A percentile compares a stretch with the other conserved stretches of the same genome.
Conservation (phyloP, 2,329 filamentous ascomycete species). For the Fusarium chlamydosporum region DNA sequence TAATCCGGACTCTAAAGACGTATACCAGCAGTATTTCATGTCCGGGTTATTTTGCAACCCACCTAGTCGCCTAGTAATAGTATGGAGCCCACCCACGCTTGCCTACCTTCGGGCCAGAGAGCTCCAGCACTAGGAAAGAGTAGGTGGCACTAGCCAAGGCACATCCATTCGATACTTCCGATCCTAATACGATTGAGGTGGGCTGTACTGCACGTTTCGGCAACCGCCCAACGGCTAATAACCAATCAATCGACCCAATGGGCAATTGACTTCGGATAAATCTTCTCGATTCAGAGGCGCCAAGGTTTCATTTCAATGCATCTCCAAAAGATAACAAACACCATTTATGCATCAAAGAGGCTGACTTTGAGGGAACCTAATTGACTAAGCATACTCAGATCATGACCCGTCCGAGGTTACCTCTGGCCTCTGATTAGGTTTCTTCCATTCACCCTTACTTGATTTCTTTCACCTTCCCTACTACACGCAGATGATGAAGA, state of each 20-base stretch:
- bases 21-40: too few species aligned
- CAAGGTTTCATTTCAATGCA: constrained; percentile 42
- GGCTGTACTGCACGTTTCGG: constrained; percentile 42
- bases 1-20: too few species aligned
- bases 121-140: constrained; percentile 11
- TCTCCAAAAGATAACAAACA: constrained; percentile 27
- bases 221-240: constrained; percentile 30
- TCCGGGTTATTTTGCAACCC: too few species aligned
- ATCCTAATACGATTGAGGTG: constrained; percentile 42
- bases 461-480: constrained; percentile 2
- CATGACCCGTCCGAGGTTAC: constrained; percentile 2
- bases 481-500: neutral
- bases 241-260: constrained; percentile 18
- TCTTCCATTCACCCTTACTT: constrained; percentile 3
- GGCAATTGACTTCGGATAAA: constrained; percentile 37
- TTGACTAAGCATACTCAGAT: constrained; percentile 12
- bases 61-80: too few species aligned
- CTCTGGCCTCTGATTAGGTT: constrained; percentile 23
- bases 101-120: neutral
- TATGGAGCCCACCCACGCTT: too few species aligned
- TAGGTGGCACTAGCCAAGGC: constrained; percentile 36
- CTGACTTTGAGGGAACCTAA: constrained; percentile 6
- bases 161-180: constrained; percentile 42
- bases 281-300: constrained; percentile 38
- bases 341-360: constrained; percentile 25